phyloP scores from a whole-genome alignment of 2,329 filamentous ascomycete species.

The Nothopassalora personata region DNA sequence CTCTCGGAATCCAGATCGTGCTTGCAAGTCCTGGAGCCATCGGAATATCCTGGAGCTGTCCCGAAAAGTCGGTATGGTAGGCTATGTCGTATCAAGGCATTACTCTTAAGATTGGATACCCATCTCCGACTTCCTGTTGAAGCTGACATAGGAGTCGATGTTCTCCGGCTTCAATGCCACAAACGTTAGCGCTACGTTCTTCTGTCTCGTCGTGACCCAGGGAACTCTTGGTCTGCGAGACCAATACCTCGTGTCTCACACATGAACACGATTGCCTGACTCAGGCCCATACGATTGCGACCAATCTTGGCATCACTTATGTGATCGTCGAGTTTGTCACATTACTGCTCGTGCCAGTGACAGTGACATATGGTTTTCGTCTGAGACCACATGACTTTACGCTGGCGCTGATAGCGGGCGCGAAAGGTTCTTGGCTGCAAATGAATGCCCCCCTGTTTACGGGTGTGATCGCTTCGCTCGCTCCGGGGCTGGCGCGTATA shows the following conservation, averaged over 20 bases:
- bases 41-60: too few relatives aligned
- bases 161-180: conserved; percentile 37
- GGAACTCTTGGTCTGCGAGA: conserved; percentile 33
- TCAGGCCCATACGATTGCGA: conserved; percentile 35
- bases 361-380: conserved; percentile 34
- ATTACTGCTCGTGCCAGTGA: conserved; percentile 25
- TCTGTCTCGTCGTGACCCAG: conserved; percentile 33
- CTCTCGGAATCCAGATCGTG: too few relatives aligned
- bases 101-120: conserved; percentile 31
- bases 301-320: conserved; percentile 34
- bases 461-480: conserved; percentile 20
- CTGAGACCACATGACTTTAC: conserved; percentile 28
- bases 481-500: too few relatives aligned
- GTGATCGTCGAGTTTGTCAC: conserved; percentile 23
- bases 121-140: conserved; percentile 33
- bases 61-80: too few relatives aligned
- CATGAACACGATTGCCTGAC: conserved; percentile 34
- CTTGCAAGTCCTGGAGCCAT: too few relatives aligned
- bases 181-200: conserved; percentile 36
- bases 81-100: conserved; percentile 23
- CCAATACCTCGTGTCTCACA: conserved; percentile 35
- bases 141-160: conserved; percentile 35
- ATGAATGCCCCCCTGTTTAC: conserved; percentile 27
- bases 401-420: conserved; percentile 29
- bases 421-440: conserved; percentile 22